Evolutionary conservation across 805 yeast species (phyloP).

Genomic region (Hanseniaspora occidentalis): DNA sequence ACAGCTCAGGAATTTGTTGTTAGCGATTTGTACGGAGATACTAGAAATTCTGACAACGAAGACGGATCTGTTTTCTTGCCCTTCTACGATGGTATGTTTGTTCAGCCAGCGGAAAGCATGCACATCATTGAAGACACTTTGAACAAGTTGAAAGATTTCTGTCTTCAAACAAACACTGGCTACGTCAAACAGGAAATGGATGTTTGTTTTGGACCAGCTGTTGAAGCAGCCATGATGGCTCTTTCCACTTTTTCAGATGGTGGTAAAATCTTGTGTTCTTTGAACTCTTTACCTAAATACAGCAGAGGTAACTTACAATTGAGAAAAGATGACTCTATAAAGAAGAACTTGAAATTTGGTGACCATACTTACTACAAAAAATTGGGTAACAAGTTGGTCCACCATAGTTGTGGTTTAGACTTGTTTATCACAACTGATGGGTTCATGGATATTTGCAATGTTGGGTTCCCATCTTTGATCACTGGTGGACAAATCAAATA

Average conservation of each 20-base stretch:
- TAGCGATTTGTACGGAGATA: slow-evolving; percentile 36
- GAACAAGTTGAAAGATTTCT: slow-evolving; percentile 23
- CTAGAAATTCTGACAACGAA: slow-evolving; percentile 36
- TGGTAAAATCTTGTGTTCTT: slow-evolving; percentile 65
- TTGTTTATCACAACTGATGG: slow-evolving; percentile 55
- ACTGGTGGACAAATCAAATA: slow-evolving; percentile 62
- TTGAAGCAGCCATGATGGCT: slow-evolving; percentile 53
- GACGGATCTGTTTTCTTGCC: slow-evolving; percentile 52
- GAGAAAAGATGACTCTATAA: slow-evolving; percentile 29
- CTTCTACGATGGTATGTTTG: slow-evolving; percentile 62
- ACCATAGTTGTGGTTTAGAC: slow-evolving; percentile 60
- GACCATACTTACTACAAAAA: slow-evolving; percentile 50
- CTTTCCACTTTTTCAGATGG: slow-evolving; percentile 41
- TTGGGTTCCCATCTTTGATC: slow-evolving; percentile 47
- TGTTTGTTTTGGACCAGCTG: slow-evolving; percentile 70
- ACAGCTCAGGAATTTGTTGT: slow-evolving; percentile 48
- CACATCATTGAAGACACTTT: slow-evolving; percentile 56
- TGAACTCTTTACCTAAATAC: slow-evolving; percentile 62
- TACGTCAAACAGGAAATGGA: slow-evolving; percentile 29
- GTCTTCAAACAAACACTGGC: slow-evolving; percentile 32
- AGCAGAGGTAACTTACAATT: slow-evolving; percentile 64
- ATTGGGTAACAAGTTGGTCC: slow-evolving; percentile 43
- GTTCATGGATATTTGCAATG: slow-evolving; percentile 59
- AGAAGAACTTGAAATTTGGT: slow-evolving; percentile 39
- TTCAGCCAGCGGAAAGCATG: slow-evolving; percentile 58